Percentiles rank a stretch among this genome's conserved stretches.
Conservation (phyloP, 1,284 basidiomycete species). For the Fomitopsis pinicola region DNA sequence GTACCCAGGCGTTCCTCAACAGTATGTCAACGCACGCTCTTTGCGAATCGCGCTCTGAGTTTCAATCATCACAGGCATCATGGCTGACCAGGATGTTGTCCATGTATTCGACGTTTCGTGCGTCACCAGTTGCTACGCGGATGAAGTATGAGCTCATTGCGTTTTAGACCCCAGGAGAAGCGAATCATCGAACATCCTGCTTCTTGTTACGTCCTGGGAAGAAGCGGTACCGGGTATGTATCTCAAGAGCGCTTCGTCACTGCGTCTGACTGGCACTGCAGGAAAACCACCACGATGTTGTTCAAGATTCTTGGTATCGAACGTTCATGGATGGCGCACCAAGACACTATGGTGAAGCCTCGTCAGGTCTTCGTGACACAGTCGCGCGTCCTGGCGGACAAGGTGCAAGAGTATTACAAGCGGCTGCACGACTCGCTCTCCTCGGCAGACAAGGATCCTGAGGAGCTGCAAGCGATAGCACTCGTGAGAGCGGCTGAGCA, state of each 20-base stretch:
- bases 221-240: conserved; percentile 69
- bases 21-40: conserved; percentile 29
- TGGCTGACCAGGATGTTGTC: conserved; percentile 40
- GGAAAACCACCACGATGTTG: conserved; percentile 73
- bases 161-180: conserved; percentile 49
- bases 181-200: conserved; percentile 54
- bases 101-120: conserved; percentile 56
- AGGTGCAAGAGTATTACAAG: conserved; percentile 62
- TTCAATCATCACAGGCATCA: conserved; percentile 32
- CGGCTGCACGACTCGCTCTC: conserved; percentile 48
- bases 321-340: conserved; percentile 38
- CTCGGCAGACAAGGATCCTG: conserved; percentile 32
- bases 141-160: neutral
- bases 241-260: neutral
- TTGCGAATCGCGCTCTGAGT: neutral
- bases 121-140: conserved; percentile 30
- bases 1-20: conserved; percentile 45
- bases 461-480: conserved; percentile 32
- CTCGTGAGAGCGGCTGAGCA: conserved; percentile 18
- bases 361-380: conserved; percentile 74
- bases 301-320: conserved; percentile 72
- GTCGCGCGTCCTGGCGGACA: conserved; percentile 57
- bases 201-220: conserved; percentile 66
- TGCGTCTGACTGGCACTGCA: conserved; percentile 24
- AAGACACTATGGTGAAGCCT: conserved; percentile 28